Base-by-base conservation (phyloP, 2,329 filamentous ascomycete species). In the Talaromyces sp. region DNA sequence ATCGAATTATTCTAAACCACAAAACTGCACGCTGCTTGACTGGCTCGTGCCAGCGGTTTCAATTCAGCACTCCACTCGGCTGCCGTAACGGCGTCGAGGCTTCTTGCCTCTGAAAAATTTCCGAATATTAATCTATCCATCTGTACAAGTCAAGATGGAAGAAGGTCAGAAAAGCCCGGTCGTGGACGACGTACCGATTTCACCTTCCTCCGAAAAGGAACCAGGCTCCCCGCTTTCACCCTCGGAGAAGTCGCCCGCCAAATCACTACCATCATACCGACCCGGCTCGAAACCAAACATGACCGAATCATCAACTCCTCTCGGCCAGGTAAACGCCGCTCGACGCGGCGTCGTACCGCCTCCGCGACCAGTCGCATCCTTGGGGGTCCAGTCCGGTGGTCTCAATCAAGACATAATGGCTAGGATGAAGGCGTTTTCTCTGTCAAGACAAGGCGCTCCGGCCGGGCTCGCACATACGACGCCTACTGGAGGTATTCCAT, bases 271-370 rank as follows among this genome's bases (percentile, higher is more conserved):
- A 15, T 68, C 74, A 25, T 67, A 76, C 13, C 71, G 71, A 7
- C 68, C 66, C 52, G 60, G 64, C 13, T 58, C 60, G 11, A 41
- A 57, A 10, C 60, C 43, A 19, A 59, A 31, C 39, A 62, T 66
- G 60, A 66, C 59, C 11, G 71, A 76, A 64, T 93, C 88, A n/a
- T 97, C 93, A n/a, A 95, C 90, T 33, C 89, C 91, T 47, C 82
- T 93, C 3, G 92, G 92, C 47, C 86, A 91, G 65, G 81, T 97
- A 72, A 92, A 89, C 76, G 86, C 87, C 58, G 87, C 87, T 45
- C 81, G 88, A 68, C 82, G 86, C 71, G 75, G 73, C 35, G 71
- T n/a, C 68, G 69, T 25, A 66, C 71, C 19, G 65, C 71, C 60
- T 17, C 66, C 69, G 41, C 75, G 72, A 17, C 71, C 69, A 6